A percentile compares a stretch with the other conserved stretches of the same genome.
Evolutionary conservation across 495 filamentous ascomycete species (phyloP).

Genomic region (Oleoguttula mirabilis): DNA sequence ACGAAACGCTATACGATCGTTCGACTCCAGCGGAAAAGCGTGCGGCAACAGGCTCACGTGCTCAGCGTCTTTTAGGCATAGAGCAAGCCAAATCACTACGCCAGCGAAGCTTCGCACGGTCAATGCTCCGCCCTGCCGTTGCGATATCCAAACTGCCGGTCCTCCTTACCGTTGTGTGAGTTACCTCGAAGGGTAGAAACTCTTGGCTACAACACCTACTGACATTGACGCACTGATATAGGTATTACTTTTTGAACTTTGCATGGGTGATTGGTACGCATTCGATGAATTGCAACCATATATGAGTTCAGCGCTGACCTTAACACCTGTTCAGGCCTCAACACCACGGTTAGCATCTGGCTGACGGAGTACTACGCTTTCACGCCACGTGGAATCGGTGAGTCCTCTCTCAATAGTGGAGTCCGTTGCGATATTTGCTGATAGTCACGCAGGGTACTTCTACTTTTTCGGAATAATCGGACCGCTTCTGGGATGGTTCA

Average conservation of each 20-base stretch:
- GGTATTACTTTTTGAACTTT: constrained; percentile 18
- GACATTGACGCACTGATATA: too few relatives aligned
- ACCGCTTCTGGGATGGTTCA: constrained; percentile 8
- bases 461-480: constrained; percentile 14
- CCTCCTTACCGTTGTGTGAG: constrained; percentile 7
- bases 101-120: constrained; percentile 8
- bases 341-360: constrained; percentile 12
- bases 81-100: constrained; percentile 7
- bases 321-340: too few relatives aligned
- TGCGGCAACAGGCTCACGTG: constrained; percentile 1
- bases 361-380: constrained; percentile 14
- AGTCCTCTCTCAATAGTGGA: background rate
- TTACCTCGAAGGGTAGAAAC: too few relatives aligned
- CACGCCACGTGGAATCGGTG: constrained; percentile 3
- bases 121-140: constrained; percentile 1
- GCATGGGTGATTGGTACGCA: constrained; percentile 13
- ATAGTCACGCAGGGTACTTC: constrained; percentile 4
- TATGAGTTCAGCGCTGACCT: too few relatives aligned
- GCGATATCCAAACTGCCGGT: constrained; percentile 11
- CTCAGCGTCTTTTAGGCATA: constrained; percentile 8
- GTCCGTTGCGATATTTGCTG: background rate
- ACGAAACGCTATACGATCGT: constrained; percentile 8
- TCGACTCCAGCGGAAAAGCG: constrained; percentile 1
- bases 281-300: too few relatives aligned
- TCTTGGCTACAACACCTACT: too few relatives aligned